phyloP scores from a whole-genome alignment of 106 monocot species.

The Dendrobium officinale region DNA sequence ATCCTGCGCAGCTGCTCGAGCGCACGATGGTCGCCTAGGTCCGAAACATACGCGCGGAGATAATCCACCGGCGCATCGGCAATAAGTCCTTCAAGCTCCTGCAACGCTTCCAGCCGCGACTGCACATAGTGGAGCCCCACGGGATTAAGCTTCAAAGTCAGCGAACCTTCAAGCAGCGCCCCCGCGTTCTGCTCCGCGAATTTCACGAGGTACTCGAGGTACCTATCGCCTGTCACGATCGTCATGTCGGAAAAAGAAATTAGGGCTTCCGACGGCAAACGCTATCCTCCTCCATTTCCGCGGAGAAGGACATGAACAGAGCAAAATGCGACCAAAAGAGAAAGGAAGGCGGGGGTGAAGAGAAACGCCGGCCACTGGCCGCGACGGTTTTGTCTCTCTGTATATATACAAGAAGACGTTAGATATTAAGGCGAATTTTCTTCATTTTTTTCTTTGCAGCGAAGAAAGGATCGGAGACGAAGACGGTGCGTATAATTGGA shows the following conservation, averaged over 20 bases:
- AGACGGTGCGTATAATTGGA: not conserved
- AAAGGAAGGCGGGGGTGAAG: not conserved
- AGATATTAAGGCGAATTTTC: too few species aligned
- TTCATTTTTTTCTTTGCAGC: too few species aligned
- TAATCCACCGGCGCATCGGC: conserved; percentile 85
- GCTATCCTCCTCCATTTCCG: conserved; percentile 11
- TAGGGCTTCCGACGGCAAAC: conserved; percentile 10
- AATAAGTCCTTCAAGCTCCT: conserved; percentile 68
- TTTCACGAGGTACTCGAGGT: conserved; percentile 61
- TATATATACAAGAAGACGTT: not conserved
- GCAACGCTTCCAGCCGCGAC: conserved; percentile 73
- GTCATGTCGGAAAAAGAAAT: conserved; percentile 21
- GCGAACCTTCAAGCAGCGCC: conserved; percentile 59
- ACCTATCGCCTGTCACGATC: conserved; percentile 84
- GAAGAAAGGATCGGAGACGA: not conserved
- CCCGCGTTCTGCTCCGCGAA: conserved; percentile 61
- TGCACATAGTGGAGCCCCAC: conserved; percentile 89
- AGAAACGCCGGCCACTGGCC: not conserved
- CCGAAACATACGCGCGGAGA: conserved; percentile 89
- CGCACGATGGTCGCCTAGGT: conserved; percentile 95
- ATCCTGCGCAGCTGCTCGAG: conserved; percentile 87
- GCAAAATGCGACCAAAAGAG: not conserved
- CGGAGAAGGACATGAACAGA: not conserved
- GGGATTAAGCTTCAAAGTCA: conserved; percentile 88
- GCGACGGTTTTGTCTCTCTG: not conserved